These are phyloP conservation scores for Daldinia loculata DNA, from an alignment of 495 filamentous ascomycete species.

Conservation along the genomic window DNA sequence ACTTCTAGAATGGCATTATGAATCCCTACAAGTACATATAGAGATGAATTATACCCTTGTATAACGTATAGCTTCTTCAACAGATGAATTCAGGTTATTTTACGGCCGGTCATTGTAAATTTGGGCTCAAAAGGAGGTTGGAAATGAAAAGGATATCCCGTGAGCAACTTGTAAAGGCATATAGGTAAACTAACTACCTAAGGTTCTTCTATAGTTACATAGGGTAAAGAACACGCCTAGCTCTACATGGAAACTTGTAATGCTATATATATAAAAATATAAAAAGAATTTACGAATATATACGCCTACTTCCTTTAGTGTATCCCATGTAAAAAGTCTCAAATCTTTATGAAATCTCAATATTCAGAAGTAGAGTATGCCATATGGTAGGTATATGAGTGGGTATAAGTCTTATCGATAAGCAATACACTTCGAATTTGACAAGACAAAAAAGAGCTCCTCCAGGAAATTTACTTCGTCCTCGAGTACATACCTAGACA, in stretches of 20 bases:
- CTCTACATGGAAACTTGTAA: neutral
- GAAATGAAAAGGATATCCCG: neutral
- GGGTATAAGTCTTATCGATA: slow-evolving; percentile 9
- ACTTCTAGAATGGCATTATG: slow-evolving; percentile 83
- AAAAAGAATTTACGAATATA: neutral
- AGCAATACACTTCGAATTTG: neutral
- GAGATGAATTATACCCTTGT: slow-evolving; percentile 17
- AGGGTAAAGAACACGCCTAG: neutral
- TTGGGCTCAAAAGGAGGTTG: neutral
- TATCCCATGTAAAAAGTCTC: neutral
- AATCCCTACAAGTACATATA: slow-evolving; percentile 90
- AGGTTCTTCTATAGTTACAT: no score
- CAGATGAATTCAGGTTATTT: slow-evolving; percentile 8
- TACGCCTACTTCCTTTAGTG: neutral
- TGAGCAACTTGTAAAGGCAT: neutral
- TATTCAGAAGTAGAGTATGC: neutral
- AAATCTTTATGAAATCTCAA: neutral
- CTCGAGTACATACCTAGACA: neutral
- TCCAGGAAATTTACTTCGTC: neutral
- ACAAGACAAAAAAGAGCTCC: neutral
- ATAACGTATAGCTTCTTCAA: slow-evolving; percentile 21
- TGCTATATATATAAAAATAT: neutral
- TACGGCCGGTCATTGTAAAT: neutral
- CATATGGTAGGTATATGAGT: neutral
- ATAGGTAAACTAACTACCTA: no score